Conservation (phyloP, 2,329 filamentous ascomycete genomes). For the Botrytis squamosa region DNA sequence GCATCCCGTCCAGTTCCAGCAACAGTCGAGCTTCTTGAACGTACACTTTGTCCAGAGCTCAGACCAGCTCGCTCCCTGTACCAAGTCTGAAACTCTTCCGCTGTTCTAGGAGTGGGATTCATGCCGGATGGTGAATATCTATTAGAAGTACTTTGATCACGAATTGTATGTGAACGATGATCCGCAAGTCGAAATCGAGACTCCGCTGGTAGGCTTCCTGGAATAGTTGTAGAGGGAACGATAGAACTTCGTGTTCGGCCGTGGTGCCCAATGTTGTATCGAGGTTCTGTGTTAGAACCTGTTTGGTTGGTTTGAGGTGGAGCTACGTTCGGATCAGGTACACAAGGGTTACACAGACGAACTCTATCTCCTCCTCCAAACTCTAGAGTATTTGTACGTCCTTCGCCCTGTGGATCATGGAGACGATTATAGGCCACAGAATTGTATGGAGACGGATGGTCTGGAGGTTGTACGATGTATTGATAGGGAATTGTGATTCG, state of each 20-base stretch:
- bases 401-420: conserved; percentile 26
- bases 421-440: conserved; percentile 23
- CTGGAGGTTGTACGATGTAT: conserved; percentile 81
- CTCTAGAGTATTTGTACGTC: conserved; percentile 29
- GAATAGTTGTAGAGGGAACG: neutral
- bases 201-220: conserved; percentile 13
- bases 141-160: neutral
- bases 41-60: neutral
- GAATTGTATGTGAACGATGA: conserved; percentile 12
- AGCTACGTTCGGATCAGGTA: conserved; percentile 65
- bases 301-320: conserved; percentile 44
- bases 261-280: conserved; percentile 23
- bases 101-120: conserved; percentile 5
- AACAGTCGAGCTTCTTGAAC: conserved; percentile 20
- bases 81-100: conserved; percentile 17
- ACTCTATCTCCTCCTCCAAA: conserved; percentile 67
- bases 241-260: conserved; percentile 20
- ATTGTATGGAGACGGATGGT: conserved; percentile 28
- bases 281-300: conserved; percentile 19
- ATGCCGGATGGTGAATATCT: neutral
- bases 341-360: conserved; percentile 70
- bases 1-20: conserved; percentile 16
- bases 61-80: conserved; percentile 18
- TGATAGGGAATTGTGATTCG: conserved; percentile 91
- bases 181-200: conserved; percentile 16